Evolutionary conservation across 1,284 basidiomycete genomes (phyloP).

Genomic region (Pseudozyma hubeiensis): DNA sequence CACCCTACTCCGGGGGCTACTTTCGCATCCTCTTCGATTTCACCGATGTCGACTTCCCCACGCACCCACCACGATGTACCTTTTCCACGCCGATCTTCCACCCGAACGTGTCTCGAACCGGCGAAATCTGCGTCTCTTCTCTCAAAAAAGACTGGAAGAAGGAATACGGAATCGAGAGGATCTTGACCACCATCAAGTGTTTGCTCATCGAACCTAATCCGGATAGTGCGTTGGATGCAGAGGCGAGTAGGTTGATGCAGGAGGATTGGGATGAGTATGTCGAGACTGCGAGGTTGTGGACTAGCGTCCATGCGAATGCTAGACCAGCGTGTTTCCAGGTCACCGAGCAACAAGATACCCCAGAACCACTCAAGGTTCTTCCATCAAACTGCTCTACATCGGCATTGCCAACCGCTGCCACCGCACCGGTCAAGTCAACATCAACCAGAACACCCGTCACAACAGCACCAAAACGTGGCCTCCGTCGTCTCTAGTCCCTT

Average conservation of each 20-base stretch:
- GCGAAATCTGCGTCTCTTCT: conserved; percentile 97
- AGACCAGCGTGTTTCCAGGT: conserved; percentile 13
- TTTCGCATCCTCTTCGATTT: conserved; percentile 54
- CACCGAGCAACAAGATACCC: neutral
- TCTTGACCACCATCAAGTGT: conserved; percentile 86
- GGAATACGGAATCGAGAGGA: conserved; percentile 88
- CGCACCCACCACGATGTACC: conserved; percentile 27
- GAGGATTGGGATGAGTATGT: conserved; percentile 83
- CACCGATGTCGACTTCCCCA: conserved; percentile 41
- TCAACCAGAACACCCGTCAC: neutral
- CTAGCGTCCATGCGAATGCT: conserved; percentile 82
- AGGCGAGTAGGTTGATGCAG: conserved; percentile 87
- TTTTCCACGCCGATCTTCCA: conserved; percentile 80
- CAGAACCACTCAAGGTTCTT: neutral
- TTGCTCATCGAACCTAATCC: conserved; percentile 95
- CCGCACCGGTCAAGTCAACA: neutral
- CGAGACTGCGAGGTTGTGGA: conserved; percentile 82
- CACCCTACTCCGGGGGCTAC: conserved; percentile 77
- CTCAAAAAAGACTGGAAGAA: conserved; percentile 96
- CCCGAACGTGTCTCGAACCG: conserved; percentile 87
- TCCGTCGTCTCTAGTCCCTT: conserved; percentile 29
- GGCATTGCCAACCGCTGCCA: neutral
- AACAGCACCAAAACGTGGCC: conserved; percentile 25
- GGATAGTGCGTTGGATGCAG: conserved; percentile 92
- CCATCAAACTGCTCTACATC: conserved; percentile 6